Evolutionary conservation across 106 monocot genomes (phyloP).

Genomic region (Posidonia australis): DNA sequence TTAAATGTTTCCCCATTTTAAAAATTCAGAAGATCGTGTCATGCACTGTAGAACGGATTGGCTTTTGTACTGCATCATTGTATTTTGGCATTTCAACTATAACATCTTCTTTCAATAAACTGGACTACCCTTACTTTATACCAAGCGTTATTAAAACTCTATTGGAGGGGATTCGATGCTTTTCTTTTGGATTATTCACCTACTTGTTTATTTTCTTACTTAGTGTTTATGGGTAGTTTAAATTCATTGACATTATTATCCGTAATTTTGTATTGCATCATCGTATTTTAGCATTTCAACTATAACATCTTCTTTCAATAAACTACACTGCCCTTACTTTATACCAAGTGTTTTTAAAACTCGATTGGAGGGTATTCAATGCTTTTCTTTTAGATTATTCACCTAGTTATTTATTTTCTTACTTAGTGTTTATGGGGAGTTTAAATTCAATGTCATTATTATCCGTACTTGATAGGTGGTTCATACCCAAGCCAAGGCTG

Average conservation of each 20-base stretch:
- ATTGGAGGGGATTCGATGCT: too few species aligned
- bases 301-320: too few species aligned
- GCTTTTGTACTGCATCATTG: not conserved
- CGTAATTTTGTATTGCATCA: too few species aligned
- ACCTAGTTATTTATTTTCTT: not conserved
- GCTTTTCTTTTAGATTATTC: too few species aligned
- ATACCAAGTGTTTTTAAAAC: too few species aligned
- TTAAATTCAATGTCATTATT: not conserved
- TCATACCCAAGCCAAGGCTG: conserved; percentile 93
- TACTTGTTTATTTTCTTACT: not conserved
- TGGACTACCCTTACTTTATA: too few species aligned
- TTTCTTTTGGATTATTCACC: too few species aligned
- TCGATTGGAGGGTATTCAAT: too few species aligned
- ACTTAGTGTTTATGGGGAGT: not conserved
- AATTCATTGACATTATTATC: not conserved
- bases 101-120: too few species aligned
- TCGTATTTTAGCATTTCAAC: too few species aligned
- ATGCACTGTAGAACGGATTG: not conserved
- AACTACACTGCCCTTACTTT: too few species aligned
- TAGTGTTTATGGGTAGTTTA: not conserved
- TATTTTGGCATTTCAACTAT: not conserved
- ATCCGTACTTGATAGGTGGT: conserved; percentile 48
- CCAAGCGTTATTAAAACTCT: too few species aligned
- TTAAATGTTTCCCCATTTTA: conserved; percentile 15
- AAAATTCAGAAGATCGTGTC: not conserved